phyloP scores from a whole-genome alignment of 73 alveolate species.

The Durusdinium trenchii region DNA sequence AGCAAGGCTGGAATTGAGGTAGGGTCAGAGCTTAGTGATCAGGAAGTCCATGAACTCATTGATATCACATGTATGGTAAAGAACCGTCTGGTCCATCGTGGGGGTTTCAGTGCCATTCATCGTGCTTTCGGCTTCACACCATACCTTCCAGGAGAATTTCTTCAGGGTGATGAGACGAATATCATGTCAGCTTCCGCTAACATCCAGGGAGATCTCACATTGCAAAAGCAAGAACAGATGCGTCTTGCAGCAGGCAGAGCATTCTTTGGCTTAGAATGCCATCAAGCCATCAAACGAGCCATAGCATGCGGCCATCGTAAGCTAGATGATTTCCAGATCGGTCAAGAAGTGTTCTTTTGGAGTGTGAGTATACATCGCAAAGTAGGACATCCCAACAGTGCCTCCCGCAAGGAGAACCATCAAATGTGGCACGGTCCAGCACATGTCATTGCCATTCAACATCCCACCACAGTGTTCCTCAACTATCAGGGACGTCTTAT shows the following conservation, averaged over 20 bases:
- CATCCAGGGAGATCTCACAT: background rate
- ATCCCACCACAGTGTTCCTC: background rate
- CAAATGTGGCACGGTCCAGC: conserved; percentile 1
- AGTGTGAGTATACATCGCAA: background rate
- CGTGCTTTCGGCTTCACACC: background rate
- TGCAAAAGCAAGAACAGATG: background rate
- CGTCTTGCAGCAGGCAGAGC: background rate
- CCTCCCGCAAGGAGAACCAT: background rate
- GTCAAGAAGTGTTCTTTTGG: background rate
- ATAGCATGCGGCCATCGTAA: background rate
- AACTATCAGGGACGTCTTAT: background rate
- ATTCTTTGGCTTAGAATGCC: background rate
- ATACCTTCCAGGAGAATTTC: background rate
- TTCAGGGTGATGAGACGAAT: background rate
- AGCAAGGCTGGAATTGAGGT: background rate
- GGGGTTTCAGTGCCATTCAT: background rate
- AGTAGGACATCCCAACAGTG: background rate
- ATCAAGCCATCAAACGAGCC: background rate
- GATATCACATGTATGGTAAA: background rate
- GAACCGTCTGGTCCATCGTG: background rate
- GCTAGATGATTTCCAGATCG: background rate
- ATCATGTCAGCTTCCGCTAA: background rate
- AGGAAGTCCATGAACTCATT: background rate
- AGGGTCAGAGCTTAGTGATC: no score
- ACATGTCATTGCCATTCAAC: background rate